Evolutionary conservation across 768 basidiomycete genomes (phyloP), one percentile per base, ranked within the genome.

Genomic region (Tulasnella sp.): DNA sequence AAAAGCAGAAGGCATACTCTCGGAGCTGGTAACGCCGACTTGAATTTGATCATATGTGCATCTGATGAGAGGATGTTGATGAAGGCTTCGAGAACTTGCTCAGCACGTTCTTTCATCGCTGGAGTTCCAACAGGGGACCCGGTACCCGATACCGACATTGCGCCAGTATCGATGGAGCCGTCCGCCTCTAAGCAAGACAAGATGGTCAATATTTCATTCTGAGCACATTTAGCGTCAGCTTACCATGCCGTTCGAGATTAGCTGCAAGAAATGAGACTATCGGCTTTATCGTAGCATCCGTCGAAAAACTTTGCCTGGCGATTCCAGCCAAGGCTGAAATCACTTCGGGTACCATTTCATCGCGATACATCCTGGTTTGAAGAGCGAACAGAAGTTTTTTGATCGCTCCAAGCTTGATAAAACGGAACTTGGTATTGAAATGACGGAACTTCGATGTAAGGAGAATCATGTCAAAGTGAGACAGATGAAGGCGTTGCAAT

Each of bases 201-300:
- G 14, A 59, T 11, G 26, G 7, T 59, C 14, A n/a, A 3, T 26
- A 37, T 35, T 37, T 71, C 11, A 26, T 8, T 22, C 11, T 3
- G 62, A 73, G 12, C 5, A n/a, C 35, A 16, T 65, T 34, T 22
- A 11, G 7, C 5, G 5, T 29, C 22, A 32, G 3, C 36, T 71
- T 69, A 91, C 91, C 83, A 77, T 86, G 85, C 8, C n/a, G n/a
- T 74, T 90, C 86, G 14, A 95, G 79, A 77, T 90, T 90, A 0
- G 93, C 91, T 1, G 92, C 91, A 8, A 96, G 81, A 78, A 92
- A 96, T 0, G 93, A 90, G 4, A 94, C 87, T 0, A 95, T 80
- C 0, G 95, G 94, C 77, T 94, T 96, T 76, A 96, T 90, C 0
- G 85, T 83, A 64, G 90, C 89, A 34, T 90, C 90, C 44, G 86